Evolutionary conservation across 768 basidiomycete genomes (phyloP).

Genomic region (Udeniomyces megalosporus): DNA sequence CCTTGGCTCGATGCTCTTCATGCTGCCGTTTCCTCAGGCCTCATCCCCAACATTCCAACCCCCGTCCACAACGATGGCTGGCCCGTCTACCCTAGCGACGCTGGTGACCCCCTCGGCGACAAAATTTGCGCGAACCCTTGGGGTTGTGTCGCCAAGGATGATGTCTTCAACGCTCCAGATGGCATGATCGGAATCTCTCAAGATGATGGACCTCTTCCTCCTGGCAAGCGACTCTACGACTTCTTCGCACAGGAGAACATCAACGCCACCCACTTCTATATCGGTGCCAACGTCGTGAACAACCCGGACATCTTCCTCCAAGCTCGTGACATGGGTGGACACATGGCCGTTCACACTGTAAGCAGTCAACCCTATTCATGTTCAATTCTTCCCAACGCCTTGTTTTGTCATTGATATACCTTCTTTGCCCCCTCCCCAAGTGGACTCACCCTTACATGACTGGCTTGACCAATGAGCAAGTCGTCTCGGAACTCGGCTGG

Average conservation of each 20-base stretch:
- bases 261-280: constrained; percentile 38
- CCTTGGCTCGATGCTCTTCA: constrained; percentile 58
- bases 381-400: neutral
- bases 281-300: constrained; percentile 56
- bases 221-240: constrained; percentile 38
- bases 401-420: neutral
- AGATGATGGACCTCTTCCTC: constrained; percentile 59
- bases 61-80: neutral
- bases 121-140: neutral
- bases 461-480: constrained; percentile 42
- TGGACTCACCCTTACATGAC: constrained; percentile 21
- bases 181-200: constrained; percentile 52
- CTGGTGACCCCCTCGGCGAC: neutral
- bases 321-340: neutral
- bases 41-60: constrained; percentile 41
- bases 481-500: constrained; percentile 40
- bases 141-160: constrained; percentile 30
- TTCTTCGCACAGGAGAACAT: constrained; percentile 55
- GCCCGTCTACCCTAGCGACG: neutral
- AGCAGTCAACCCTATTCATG: neutral
- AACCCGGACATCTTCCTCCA: constrained; percentile 25
- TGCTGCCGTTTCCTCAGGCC: constrained; percentile 47
- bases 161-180: constrained; percentile 60
- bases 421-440: neutral
- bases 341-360: constrained; percentile 7